These are phyloP conservation scores for Micractinium conductrix DNA, from an alignment of 139 green algal genomes.

Conservation along the genomic window DNA sequence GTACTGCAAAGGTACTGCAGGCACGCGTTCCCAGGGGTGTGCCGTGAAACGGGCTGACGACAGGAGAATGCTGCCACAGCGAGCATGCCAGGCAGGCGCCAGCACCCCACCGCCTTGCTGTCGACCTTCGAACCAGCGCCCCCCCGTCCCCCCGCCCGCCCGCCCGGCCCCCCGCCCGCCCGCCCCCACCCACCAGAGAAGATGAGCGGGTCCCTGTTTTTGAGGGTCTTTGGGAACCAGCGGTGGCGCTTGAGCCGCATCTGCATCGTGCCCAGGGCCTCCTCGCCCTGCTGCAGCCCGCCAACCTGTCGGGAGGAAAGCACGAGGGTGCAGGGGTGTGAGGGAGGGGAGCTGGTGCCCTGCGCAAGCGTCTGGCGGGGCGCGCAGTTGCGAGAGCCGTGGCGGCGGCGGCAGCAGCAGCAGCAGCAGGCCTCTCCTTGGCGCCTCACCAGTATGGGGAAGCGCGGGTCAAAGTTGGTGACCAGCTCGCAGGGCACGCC, in stretches of 20 bases:
- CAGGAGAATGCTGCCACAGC: too few relatives aligned
- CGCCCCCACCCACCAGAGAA: conserved; percentile 60
- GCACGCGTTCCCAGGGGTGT: too few relatives aligned
- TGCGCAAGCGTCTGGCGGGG: background rate
- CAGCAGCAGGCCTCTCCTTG: background rate
- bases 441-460: conserved; percentile 80
- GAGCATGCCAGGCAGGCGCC: background rate
- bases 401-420: background rate
- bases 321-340: background rate
- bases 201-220: conserved; percentile 94
- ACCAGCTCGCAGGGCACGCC: conserved; percentile 93
- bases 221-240: conserved; percentile 87
- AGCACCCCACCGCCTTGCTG: too few relatives aligned
- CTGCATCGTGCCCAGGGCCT: conserved; percentile 88
- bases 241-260: conserved; percentile 85
- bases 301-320: conserved; percentile 77
- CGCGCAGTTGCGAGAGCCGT: background rate
- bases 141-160: too few relatives aligned
- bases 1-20: too few relatives aligned
- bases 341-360: background rate
- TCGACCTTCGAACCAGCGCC: too few relatives aligned
- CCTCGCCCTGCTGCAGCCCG: conserved; percentile 80
- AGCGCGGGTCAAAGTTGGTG: conserved; percentile 78
- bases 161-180: too few relatives aligned
- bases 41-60: too few relatives aligned